phyloP scores from a whole-genome alignment of 2,329 filamentous ascomycete genomes.

The Trichoderma gracile region DNA sequence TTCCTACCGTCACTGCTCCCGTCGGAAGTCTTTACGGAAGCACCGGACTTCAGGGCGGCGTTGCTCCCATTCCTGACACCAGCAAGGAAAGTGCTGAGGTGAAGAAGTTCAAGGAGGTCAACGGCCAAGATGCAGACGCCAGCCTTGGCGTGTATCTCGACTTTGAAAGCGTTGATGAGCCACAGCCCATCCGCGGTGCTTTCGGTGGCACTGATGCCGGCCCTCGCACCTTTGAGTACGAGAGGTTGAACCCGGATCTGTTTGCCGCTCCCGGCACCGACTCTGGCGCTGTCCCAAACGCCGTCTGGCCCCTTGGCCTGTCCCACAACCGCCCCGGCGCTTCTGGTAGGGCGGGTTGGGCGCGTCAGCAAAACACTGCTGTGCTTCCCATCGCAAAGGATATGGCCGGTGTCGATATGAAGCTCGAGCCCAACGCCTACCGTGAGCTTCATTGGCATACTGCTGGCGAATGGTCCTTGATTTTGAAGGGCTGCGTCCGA shows the following conservation, averaged over 20 bases:
- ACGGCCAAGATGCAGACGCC: conserved; percentile 52
- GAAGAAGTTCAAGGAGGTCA: conserved; percentile 44
- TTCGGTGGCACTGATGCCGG: conserved; percentile 54
- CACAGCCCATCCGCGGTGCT: conserved; percentile 57
- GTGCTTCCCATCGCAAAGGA: conserved; percentile 51
- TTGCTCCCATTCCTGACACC: conserved; percentile 41
- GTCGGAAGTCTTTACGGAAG: conserved; percentile 46
- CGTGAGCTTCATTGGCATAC: conserved; percentile 66
- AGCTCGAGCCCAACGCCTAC: conserved; percentile 57
- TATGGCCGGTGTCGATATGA: conserved; percentile 63
- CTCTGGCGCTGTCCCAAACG: conserved; percentile 47
- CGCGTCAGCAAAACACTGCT: conserved; percentile 53
- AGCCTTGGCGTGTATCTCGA: conserved; percentile 55
- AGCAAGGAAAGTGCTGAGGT: conserved; percentile 44
- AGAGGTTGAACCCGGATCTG: conserved; percentile 56
- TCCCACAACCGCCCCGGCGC: conserved; percentile 51
- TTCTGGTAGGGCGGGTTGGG: conserved; percentile 51
- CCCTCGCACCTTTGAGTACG: conserved; percentile 51
- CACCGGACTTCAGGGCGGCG: conserved; percentile 43
- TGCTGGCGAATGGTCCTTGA: conserved; percentile 52
- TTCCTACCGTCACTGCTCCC: conserved; percentile 41
- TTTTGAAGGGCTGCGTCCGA: conserved; percentile 55
- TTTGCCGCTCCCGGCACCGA: conserved; percentile 57
- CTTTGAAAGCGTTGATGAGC: conserved; percentile 52
- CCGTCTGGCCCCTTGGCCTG: conserved; percentile 57